Base-by-base conservation (phyloP, 805 yeast species). In the Kluyveromyces siamensis region DNA sequence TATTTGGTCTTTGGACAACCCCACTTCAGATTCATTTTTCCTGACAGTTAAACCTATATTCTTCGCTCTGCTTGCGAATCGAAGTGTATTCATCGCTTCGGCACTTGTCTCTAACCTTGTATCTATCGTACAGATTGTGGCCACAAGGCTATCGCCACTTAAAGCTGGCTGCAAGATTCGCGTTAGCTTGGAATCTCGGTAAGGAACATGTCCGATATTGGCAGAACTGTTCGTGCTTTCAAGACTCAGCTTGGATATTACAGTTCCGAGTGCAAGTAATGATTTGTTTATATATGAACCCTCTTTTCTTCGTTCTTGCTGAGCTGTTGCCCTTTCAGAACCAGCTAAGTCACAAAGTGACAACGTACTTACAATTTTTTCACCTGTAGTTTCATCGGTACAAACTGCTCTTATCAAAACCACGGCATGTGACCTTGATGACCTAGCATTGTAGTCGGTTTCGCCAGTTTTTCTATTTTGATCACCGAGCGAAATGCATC, bases 281-380 rank as follows among this genome's bases (percentile, higher is more conserved):
- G 97, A 90, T 63, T 89, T 89, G 70, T 91, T 91, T 62, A 91
- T 91, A 61, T 74, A 93, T 0, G 96, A 79, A 19, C 98, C 99
- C 69, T 91, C 99, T 65, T 89, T 87, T 48, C 97, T 72, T 57
- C 98, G 75, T 60, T 87, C 96, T 1, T 72, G 66, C 48, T 70
- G 71, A 1, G 63, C 62, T 0, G 86, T 73, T 0, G 95, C 96
- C 46, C 85, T 76, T 67, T 91, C 99, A n/a, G 96, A 85, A 27
- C 99, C 99, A 0, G 99, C 99, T 59, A 91, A 75, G 68, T 91
- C 99, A 70, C 98, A 91, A 48, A 91, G 72, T 35, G 91, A 87
- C 33, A 91, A 76, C 0, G 88, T 81, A 36, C 89, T 76, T 37
- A 71, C 66, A 14, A 66, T 68, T 33, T 63, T 63, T n/a, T 53